These are phyloP conservation scores for Cladobotryum protrusum DNA, from an alignment of 2,329 filamentous ascomycete genomes.

Conservation along the genomic window DNA sequence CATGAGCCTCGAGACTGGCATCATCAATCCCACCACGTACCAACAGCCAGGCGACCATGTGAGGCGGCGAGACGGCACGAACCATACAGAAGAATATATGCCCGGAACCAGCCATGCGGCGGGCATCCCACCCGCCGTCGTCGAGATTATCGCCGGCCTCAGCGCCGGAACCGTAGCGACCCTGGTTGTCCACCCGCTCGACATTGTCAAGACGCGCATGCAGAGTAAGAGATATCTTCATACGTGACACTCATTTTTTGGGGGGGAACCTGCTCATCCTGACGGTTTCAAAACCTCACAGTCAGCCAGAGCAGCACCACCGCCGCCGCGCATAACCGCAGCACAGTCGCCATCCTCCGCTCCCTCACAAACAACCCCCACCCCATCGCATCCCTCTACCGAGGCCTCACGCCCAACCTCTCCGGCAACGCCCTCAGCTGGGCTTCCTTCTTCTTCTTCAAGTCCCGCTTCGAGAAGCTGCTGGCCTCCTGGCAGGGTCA, in stretches of 20 bases:
- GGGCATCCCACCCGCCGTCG: constrained; percentile 65
- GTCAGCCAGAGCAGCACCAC: constrained; percentile 45
- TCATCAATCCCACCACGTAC: constrained; percentile 1
- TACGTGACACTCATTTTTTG: too few species aligned
- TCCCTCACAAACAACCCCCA: constrained; percentile 43
- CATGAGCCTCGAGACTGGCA: constrained; percentile 8
- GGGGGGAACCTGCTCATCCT: too few species aligned
- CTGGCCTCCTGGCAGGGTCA: constrained; percentile 26
- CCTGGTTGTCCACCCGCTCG: constrained; percentile 81
- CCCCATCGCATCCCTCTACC: constrained; percentile 68
- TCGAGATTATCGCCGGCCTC: constrained; percentile 87
- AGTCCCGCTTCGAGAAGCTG: constrained; percentile 47
- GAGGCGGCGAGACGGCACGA: constrained; percentile 13
- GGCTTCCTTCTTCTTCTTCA: constrained; percentile 86
- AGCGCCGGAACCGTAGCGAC: constrained; percentile 83
- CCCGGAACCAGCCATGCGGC: constrained; percentile 45
- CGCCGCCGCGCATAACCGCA: constrained; percentile 34
- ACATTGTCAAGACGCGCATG: constrained; percentile 93
- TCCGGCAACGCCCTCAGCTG: constrained; percentile 86
- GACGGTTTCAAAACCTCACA: too few species aligned
- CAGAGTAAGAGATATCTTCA: constrained; percentile 56
- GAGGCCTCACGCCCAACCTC: constrained; percentile 84
- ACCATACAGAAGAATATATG: constrained; percentile 32
- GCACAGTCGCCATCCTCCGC: constrained; percentile 48
- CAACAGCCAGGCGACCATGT: constrained; percentile 16